phyloP scores from a whole-genome alignment of 108 stramenopile species.

The Nitzschia palea region DNA sequence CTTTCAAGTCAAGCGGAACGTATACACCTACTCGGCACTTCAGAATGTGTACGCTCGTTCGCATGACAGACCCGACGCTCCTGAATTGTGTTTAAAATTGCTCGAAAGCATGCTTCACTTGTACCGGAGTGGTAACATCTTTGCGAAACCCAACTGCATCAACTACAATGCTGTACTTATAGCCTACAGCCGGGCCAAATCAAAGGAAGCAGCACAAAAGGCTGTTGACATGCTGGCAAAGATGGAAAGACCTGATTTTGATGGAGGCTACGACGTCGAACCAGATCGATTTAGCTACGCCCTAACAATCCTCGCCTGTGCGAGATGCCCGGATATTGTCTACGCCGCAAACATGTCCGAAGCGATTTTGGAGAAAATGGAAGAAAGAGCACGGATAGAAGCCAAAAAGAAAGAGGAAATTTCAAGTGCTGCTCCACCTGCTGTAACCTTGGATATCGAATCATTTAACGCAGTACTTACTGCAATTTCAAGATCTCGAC shows the following conservation, averaged over 20 bases:
- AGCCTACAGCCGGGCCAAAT: conserved; percentile 32
- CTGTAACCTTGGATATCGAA: conserved; percentile 38
- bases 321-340: conserved; percentile 35
- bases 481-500: conserved; percentile 55
- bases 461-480: conserved; percentile 50
- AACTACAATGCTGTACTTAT: conserved; percentile 54
- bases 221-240: conserved; percentile 30
- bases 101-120: conserved; percentile 44
- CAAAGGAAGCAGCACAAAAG: conserved; percentile 19
- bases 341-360: conserved; percentile 32
- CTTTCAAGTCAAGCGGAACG: conserved; percentile 43
- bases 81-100: conserved; percentile 13
- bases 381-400: conserved; percentile 25
- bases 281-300: conserved; percentile 75
- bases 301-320: conserved; percentile 59
- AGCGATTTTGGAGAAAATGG: conserved; percentile 38
- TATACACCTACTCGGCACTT: conserved; percentile 63
- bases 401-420: conserved; percentile 17
- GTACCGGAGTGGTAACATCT: conserved; percentile 53
- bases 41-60: conserved; percentile 48
- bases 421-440: conserved; percentile 36
- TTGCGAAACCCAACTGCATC: conserved; percentile 63
- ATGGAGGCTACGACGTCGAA: conserved; percentile 62
- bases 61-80: conserved; percentile 12
- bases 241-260: conserved; percentile 35